These are phyloP conservation scores for Tagetes patula DNA, from an alignment of 129 eudicot genomes.

Conservation along the genomic window DNA sequence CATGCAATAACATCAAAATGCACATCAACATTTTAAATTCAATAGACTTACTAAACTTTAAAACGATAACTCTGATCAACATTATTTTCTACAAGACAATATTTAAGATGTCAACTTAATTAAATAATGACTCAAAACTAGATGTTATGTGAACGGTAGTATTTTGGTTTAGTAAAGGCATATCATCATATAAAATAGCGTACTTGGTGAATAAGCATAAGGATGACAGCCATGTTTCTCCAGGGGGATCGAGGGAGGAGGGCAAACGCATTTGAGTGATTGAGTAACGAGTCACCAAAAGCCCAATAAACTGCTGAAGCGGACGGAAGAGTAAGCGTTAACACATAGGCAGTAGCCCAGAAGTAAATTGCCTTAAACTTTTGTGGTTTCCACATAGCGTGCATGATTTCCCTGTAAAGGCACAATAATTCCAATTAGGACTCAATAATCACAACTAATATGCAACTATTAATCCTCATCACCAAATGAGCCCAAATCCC, in stretches of 20 bases:
- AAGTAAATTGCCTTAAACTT: conserved; percentile 88
- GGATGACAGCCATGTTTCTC: conserved; percentile 88
- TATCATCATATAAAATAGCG: not conserved
- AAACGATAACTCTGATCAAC: not conserved
- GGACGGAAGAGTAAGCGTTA: conserved; percentile 87
- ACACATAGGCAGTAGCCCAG: conserved; percentile 72
- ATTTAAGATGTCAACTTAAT: too few species aligned
- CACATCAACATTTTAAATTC: too few species aligned
- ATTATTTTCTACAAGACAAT: too few species aligned
- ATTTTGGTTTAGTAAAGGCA: not conserved
- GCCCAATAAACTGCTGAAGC: conserved; percentile 98
- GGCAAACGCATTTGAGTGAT: conserved; percentile 91
- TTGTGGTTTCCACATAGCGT: conserved; percentile 99
- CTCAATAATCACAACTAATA: not conserved
- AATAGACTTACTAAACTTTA: not conserved
- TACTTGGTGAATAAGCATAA: conserved; percentile 99
- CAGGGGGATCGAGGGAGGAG: conserved; percentile 85
- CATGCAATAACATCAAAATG: not conserved
- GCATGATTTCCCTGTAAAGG: conserved; percentile 83
- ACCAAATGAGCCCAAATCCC: conserved; percentile 2
- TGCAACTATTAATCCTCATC: not conserved
- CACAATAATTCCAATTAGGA: not conserved
- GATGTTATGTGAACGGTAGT: not conserved
- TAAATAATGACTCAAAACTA: too few species aligned
- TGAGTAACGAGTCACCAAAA: conserved; percentile 82